Conservation (phyloP, 2,329 filamentous ascomycete species). For the Microsporum canis region DNA sequence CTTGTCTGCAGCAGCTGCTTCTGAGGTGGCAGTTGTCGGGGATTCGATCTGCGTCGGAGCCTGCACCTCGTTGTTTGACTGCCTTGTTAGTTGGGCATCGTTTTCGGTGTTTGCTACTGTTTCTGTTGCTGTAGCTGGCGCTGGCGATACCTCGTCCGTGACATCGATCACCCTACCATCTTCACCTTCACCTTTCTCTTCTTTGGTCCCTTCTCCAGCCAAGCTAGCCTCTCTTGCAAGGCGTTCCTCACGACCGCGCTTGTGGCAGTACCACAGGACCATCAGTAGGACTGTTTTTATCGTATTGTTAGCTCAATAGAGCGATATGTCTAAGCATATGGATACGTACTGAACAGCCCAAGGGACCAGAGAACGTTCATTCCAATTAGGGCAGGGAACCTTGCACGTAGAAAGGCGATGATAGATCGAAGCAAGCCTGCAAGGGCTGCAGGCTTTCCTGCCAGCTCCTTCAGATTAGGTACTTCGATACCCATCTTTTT, state of each 20-base stretch:
- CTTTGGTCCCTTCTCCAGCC: background rate
- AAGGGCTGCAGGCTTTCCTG: constrained; percentile 77
- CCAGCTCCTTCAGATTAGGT: constrained; percentile 62
- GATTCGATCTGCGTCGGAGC: constrained; percentile 1
- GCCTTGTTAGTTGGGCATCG: constrained; percentile 3
- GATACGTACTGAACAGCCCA: constrained; percentile 65
- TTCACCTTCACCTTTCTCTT: background rate
- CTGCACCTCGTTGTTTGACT: background rate
- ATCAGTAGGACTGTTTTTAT: constrained; percentile 61
- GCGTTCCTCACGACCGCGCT: constrained; percentile 76
- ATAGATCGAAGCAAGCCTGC: constrained; percentile 81
- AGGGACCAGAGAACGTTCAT: constrained; percentile 87
- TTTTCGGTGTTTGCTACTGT: background rate
- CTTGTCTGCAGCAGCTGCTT: background rate
- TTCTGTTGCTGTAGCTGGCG: background rate
- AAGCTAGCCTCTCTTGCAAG: constrained; percentile 48
- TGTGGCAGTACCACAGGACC: constrained; percentile 96
- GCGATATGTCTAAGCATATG: background rate
- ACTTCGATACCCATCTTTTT: constrained; percentile 58
- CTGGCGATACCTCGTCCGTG: background rate
- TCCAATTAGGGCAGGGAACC: constrained; percentile 84
- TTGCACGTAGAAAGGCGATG: constrained; percentile 70
- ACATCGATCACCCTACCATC: background rate
- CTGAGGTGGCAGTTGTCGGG: constrained; percentile 1
- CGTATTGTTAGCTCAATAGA: background rate